Base-by-base conservation (phyloP, 2,329 filamentous ascomycete genomes). In the Botryosphaeria dothidea region DNA sequence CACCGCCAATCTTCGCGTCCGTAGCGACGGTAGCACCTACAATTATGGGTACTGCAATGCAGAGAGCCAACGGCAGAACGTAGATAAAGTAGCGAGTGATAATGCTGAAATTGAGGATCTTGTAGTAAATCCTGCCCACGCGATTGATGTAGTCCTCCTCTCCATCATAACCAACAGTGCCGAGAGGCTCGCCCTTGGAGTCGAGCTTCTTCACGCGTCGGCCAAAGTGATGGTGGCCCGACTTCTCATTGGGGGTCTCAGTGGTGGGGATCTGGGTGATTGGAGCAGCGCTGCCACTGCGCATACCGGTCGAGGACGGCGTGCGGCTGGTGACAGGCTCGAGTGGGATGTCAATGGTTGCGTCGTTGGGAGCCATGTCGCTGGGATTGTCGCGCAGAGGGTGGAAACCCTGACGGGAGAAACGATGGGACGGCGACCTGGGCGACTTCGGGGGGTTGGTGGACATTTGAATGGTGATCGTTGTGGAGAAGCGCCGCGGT, bases 51-150 rank as follows among this genome's bases (percentile, higher is more conserved):
- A 89, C 79, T 1, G 87, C 86, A 65, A 90, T 81, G n/a, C 85
- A 69, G 4, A 83, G 65, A 3, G 83, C 86, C 46, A 89, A 66
- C 0, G 87, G 87, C 25, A 84, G 73, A 27, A 89, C 84, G 69
- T 88, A 89, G 67, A 89, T 80, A 72, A 89, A 81, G 71, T 90
- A 89, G 52, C 87, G 81, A 54, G 86, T 88, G 69, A 89, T 70
- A 67, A 89, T 83, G 64, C 85, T 88, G 76, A 85, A 88, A 70
- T 88, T 84, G 69, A 87, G 76, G 62, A 90, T 82, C 70, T 84
- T 85, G 71, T 81, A 81, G 77, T 89, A 89, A 64, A 90, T 73
- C 67, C 79, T 81, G 57, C 87, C 87, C 81, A 89, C 85, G 56
- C 79, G 79, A 46, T 83, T 89, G 68, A 89, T 69, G 19, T 81